Evolutionary conservation across 345 rosid genomes (phyloP), one percentile per base, ranked within the genome.

Genomic region (Lepidium sativum): DNA sequence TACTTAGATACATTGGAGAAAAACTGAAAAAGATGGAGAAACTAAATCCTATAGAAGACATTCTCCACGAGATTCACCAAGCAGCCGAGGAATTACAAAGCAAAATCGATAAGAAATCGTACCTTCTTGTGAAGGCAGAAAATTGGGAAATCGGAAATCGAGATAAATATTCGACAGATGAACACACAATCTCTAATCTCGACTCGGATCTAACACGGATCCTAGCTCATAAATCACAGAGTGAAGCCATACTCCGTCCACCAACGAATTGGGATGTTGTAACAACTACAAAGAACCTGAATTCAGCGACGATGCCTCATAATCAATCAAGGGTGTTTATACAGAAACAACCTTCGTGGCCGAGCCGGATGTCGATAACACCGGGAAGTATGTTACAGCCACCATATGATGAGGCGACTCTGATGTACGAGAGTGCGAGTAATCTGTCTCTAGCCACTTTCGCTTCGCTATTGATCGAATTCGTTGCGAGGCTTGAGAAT

Each of bases 401-500:
- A 3, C 51, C 69, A 38, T 3, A 21, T 20, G 90, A 45, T 6
- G 90, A 79, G 42, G 80, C 69, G 39, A 75, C 80, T 34, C 35
- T 35, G 58, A 78, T 85, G 60, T 86, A 80, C 35, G 85, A 79
- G 74, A 86, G 86, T 61, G 96, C 96, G 3, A 86, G 95, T 27
- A 86, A 87, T 16, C 54, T 86, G 74, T 86, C 96, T 13, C 68
- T 92, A 16, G 98, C 92, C 1, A 92, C 98, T 10, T 92, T 92
- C 68, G 63, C 91, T 17, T 92, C 98, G 1, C 75, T 83, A 15
- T 50, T 89, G 72, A 89, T 89, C 2, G 98, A 92, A 68, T 85
- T 86, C 47, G 95, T 92, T 13, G 96, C 96, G 15, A 80, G 96
- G 76, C 80, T 89, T 9, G 81, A 80, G 49, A 80, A 85, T 68